Base-by-base conservation (phyloP, 371 early-diverging fungal genomes). In the Zopfochytrium polystomum region DNA sequence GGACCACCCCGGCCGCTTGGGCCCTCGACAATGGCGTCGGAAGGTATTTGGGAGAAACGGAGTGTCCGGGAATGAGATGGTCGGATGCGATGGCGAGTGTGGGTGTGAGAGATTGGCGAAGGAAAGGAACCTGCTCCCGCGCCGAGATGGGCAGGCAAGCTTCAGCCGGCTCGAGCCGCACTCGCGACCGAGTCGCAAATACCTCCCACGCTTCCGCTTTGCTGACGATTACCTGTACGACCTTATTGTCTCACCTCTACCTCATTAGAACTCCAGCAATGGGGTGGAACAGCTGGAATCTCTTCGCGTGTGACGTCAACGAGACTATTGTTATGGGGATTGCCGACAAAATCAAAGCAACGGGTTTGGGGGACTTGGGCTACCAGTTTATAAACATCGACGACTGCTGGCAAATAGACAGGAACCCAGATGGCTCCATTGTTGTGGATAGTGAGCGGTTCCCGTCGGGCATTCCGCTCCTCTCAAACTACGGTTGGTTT, bases 221-320 rank as follows among this genome's bases (percentile, higher is more conserved):
- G n/a, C n/a, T n/a, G n/a, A n/a, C n/a, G n/a, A n/a, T n/a, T n/a
- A n/a, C n/a, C n/a, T n/a, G n/a, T n/a, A n/a, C n/a, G n/a, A n/a
- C n/a, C n/a, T n/a, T n/a, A n/a, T n/a, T n/a, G n/a, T n/a, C n/a
- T n/a, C n/a, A n/a, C n/a, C n/a, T n/a, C n/a, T n/a, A n/a, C n/a
- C n/a, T n/a, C n/a, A n/a, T n/a, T 33, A 44, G 58, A 13, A 62
- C 67, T 2, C 63, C 63, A 1, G 60, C 67, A n/a, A 58, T 65
- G 66, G 68, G 70, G 2, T 70, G 75, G 74, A 75, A 78, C 56
- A 61, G 66, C 3, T 78, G 78, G 76, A 76, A 74, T 50, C 60
- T 64, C 38, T 76, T 65, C 49, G 70, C 67, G 13, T 78, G 78
- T 50, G 44, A 49, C 35, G 68, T 78, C 46, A 60, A 71, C 46